Conservation (phyloP, 495 filamentous ascomycete species). For the Penicillium robsamsonii region DNA sequence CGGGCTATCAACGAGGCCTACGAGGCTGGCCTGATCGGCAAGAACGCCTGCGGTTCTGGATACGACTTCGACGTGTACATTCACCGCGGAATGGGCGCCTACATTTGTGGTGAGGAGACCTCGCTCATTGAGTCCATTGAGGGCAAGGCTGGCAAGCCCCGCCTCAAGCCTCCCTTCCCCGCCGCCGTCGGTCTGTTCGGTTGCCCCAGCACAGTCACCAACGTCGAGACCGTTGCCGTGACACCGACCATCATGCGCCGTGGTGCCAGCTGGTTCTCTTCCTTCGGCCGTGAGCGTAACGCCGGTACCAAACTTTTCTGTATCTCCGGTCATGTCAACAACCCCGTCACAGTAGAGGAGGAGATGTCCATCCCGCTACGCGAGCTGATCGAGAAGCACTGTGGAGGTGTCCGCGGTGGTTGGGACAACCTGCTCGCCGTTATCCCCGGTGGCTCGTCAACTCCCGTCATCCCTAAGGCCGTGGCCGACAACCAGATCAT, state of each 20-base stretch:
- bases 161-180: conserved; percentile 97
- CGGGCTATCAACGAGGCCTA: conserved; percentile 97
- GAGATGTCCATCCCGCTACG: conserved; percentile 96
- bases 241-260: conserved; percentile 94
- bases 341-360: conserved; percentile 95
- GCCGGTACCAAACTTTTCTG: conserved; percentile 96
- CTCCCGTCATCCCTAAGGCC: conserved; percentile 83
- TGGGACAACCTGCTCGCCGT: conserved; percentile 97
- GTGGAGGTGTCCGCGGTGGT: conserved; percentile 90
- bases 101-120: conserved; percentile 97
- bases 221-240: conserved; percentile 95
- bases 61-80: conserved; percentile 98
- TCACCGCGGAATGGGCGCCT: conserved; percentile 95
- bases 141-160: conserved; percentile 97
- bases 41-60: conserved; percentile 93
- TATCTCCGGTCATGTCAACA: conserved; percentile 98
- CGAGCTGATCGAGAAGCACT: conserved; percentile 96
- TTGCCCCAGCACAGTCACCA: conserved; percentile 95
- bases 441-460: conserved; percentile 95
- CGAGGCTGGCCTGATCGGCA: conserved; percentile 86
- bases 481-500: conserved; percentile 93
- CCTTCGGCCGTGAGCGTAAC: conserved; percentile 92
- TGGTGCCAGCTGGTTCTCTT: conserved; percentile 87
- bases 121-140: conserved; percentile 96
- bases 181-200: conserved; percentile 96